phyloP scores from a whole-genome alignment of 2,329 filamentous ascomycete species.

The Amphichorda felina region DNA sequence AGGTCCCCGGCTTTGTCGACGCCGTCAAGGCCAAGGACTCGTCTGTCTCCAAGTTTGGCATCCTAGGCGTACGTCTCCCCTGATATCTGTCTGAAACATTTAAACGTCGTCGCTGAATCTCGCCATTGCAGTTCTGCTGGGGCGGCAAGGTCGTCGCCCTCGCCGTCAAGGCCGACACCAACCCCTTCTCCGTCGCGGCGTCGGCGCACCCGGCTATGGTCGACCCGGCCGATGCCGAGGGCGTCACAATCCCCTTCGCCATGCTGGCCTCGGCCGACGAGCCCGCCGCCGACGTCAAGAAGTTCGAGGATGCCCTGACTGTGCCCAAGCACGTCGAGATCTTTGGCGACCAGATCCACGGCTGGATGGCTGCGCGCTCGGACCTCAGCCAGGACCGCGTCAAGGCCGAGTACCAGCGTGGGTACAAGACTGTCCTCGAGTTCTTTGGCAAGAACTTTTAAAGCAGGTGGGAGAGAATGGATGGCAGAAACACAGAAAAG shows the following conservation, averaged over 20 bases:
- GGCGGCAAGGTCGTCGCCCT: conserved; percentile 55
- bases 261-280: conserved; percentile 58
- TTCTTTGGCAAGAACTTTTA: conserved; percentile 44
- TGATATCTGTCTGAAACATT: neutral
- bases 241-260: conserved; percentile 47
- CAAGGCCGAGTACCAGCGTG: conserved; percentile 49
- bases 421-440: conserved; percentile 44
- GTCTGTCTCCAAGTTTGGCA: conserved; percentile 44
- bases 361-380: conserved; percentile 60
- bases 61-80: conserved; percentile 40
- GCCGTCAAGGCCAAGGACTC: conserved; percentile 40
- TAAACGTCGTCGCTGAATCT: conserved; percentile 3
- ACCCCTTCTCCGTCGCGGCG: conserved; percentile 42
- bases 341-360: conserved; percentile 57
- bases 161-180: conserved; percentile 33
- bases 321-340: conserved; percentile 50
- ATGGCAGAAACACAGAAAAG: too few relatives aligned
- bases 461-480: too few relatives aligned
- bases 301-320: conserved; percentile 41
- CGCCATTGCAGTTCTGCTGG: conserved; percentile 53
- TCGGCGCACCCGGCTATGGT: conserved; percentile 51
- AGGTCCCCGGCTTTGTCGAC: conserved; percentile 42
- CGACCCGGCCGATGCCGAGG: conserved; percentile 46
- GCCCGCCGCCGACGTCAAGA: conserved; percentile 37
- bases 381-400: conserved; percentile 44